A percentile compares a stretch with the other conserved stretches of the same genome.
Evolutionary conservation across 768 basidiomycete species (phyloP).

Genomic region (Mrakia blollopis): DNA sequence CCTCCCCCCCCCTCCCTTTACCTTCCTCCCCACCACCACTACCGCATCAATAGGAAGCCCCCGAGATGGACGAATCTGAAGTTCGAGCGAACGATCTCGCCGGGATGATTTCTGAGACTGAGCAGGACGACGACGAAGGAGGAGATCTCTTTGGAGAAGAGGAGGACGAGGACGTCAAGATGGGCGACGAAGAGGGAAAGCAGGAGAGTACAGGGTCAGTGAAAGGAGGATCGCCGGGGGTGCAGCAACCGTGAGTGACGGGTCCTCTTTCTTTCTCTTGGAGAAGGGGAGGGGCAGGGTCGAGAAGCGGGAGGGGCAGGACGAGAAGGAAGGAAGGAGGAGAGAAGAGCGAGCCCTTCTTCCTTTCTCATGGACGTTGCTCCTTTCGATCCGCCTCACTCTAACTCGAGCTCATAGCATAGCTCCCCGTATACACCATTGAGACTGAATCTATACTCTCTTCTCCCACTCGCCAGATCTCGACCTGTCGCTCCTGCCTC

Average conservation of each 20-base stretch:
- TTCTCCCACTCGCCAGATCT: not conserved
- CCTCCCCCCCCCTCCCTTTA: no score
- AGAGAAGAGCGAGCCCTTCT: not conserved
- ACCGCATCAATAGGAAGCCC: no score
- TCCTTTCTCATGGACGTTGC: not conserved
- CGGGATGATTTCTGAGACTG: not conserved
- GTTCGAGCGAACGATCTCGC: not conserved
- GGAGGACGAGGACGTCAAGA: constrained; percentile 5
- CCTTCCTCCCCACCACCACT: no score
- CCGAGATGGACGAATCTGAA: not conserved
- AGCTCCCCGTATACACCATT: no score
- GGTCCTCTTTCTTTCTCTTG: not conserved
- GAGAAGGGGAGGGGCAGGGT: not conserved
- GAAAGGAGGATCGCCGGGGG: no score
- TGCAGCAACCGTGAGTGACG: constrained; percentile 6
- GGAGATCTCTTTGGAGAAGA: constrained; percentile 22
- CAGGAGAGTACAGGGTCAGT: not conserved
- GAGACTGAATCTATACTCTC: not conserved
- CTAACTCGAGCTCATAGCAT: not conserved
- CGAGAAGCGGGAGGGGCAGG: not conserved
- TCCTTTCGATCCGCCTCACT: not conserved
- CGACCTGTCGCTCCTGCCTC: not conserved
- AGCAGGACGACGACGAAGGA: constrained; percentile 6
- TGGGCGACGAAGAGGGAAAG: not conserved
- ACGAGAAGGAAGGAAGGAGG: not conserved